A percentile compares a stretch with the other conserved stretches of the same genome.
Evolutionary conservation across 352 stramenopile species (phyloP).

Genomic region (Phytopythium ostracodes): DNA sequence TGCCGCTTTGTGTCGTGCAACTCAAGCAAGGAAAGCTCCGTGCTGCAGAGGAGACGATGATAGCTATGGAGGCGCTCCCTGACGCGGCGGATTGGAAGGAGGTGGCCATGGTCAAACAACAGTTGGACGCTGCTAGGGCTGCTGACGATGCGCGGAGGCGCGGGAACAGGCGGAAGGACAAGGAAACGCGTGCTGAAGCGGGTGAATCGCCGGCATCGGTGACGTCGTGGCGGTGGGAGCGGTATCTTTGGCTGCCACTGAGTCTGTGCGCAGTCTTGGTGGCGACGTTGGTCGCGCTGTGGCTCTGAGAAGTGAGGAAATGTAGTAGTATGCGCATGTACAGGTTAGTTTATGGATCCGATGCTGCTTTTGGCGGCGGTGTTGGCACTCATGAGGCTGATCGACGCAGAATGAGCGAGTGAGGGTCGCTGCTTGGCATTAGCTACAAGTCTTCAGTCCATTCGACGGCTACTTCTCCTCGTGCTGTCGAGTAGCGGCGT

Average conservation of each 20-base stretch:
- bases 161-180: neutral
- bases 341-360: neutral
- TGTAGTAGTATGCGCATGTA: constrained; percentile 2
- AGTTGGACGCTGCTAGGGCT: constrained; percentile 19
- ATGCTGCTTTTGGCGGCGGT: neutral
- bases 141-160: neutral
- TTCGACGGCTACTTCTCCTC: constrained; percentile 4
- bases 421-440: neutral
- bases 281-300: constrained; percentile 7
- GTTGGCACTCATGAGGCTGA: too few species aligned
- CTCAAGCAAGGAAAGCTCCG: constrained; percentile 36
- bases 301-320: neutral
- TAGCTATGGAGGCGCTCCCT: constrained; percentile 37
- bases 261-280: constrained; percentile 7
- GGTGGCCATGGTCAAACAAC: constrained; percentile 34
- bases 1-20: constrained; percentile 53
- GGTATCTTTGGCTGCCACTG: constrained; percentile 5
- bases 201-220: neutral
- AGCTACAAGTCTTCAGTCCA: too few species aligned
- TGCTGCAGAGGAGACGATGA: constrained; percentile 28
- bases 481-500: neutral
- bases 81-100: constrained; percentile 26
- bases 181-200: neutral
- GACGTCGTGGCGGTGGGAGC: constrained; percentile 1
- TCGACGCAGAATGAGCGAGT: neutral